Conservation (phyloP, 1,284 basidiomycete species). For the Irpex sp. region DNA sequence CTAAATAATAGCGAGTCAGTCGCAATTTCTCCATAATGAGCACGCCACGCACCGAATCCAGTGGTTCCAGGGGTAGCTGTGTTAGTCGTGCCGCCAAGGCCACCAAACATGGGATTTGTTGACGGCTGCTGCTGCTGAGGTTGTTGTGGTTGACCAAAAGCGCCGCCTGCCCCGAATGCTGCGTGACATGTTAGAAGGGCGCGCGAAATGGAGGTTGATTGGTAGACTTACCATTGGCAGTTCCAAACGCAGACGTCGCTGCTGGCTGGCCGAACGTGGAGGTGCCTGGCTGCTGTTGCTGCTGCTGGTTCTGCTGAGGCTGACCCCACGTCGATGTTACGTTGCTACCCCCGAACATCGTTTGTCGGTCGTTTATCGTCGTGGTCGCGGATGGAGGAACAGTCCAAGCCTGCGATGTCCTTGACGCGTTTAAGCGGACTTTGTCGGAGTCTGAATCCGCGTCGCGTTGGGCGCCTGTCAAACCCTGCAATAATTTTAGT, state of each 20-base stretch:
- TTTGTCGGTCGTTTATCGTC: slow-evolving; percentile 19
- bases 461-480: slow-evolving; percentile 10
- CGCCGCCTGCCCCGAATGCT: slow-evolving; percentile 42
- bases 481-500: slow-evolving; percentile 4
- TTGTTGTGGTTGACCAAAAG: slow-evolving; percentile 47
- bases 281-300: slow-evolving; percentile 31
- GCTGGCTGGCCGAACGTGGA: slow-evolving; percentile 47
- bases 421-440: slow-evolving; percentile 21
- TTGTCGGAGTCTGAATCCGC: slow-evolving; percentile 22
- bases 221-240: slow-evolving; percentile 36
- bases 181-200: slow-evolving; percentile 27
- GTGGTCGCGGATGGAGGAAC: slow-evolving; percentile 21
- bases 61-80: slow-evolving; percentile 24
- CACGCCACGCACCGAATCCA: slow-evolving; percentile 54
- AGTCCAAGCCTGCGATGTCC: slow-evolving; percentile 9
- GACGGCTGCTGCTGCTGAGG: slow-evolving; percentile 54
- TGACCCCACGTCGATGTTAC: slow-evolving; percentile 63
- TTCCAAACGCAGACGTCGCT: slow-evolving; percentile 35
- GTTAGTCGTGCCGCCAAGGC: slow-evolving; percentile 37
- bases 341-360: slow-evolving; percentile 54
- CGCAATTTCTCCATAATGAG: background rate
- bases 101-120: slow-evolving; percentile 78
- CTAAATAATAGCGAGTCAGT: slow-evolving; percentile 22
- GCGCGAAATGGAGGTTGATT: slow-evolving; percentile 26
- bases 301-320: slow-evolving; percentile 49